Conservation (phyloP, 73 alveolate genomes). For the Paramecium biaurelia region DNA sequence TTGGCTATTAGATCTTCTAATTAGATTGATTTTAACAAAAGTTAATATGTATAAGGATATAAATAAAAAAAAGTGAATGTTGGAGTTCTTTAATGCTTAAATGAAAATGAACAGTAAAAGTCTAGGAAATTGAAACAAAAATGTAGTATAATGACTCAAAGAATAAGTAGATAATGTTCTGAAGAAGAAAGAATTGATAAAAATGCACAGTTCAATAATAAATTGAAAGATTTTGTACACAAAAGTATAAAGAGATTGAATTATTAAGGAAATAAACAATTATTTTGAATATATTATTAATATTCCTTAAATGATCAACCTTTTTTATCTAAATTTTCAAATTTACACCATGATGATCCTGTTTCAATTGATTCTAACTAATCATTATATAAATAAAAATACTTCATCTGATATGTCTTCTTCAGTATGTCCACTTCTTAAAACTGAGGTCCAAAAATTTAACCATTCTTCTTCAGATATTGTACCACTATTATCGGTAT, state of each 20-base stretch:
- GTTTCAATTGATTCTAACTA: constrained; percentile 5
- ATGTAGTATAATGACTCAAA: neutral
- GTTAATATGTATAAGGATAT: neutral
- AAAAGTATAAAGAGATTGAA: neutral
- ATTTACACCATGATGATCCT: constrained; percentile 40
- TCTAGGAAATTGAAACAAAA: neutral
- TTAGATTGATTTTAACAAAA: neutral
- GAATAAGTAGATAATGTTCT: neutral
- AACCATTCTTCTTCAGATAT: constrained; percentile 70
- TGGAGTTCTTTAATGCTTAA: neutral
- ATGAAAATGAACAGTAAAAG: neutral
- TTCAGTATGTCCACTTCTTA: constrained; percentile 58
- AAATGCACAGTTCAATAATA: neutral
- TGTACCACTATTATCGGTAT: constrained; percentile 60
- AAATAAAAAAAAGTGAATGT: neutral
- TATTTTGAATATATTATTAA: neutral
- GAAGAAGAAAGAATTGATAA: neutral
- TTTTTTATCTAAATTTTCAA: neutral
- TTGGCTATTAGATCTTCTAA: neutral
- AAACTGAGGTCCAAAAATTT: constrained; percentile 51
- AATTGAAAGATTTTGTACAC: neutral
- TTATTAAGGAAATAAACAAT: neutral
- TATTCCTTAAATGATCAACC: neutral
- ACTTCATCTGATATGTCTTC: constrained; percentile 57
- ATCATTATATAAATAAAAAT: neutral